Base-by-base conservation (phyloP, 768 basidiomycete species). In the Leccinum uliginosum region DNA sequence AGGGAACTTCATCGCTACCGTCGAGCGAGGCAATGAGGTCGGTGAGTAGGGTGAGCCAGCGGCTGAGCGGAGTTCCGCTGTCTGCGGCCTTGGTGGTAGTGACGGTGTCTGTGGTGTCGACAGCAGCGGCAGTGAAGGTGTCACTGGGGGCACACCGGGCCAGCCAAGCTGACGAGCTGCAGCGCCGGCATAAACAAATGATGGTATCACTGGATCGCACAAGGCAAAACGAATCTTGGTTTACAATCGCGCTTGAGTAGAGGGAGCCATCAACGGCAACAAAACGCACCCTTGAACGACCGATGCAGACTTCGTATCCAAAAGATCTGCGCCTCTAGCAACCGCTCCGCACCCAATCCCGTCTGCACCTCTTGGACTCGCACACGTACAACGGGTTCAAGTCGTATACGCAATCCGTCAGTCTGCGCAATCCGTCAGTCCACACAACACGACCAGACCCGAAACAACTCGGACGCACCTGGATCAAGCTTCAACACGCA, bases 341-440 rank as follows among this genome's bases (percentile, higher is more conserved):
- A 73, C 44, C 85, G 81, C 65, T 97, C 94, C 2, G 92, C 93
- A 2, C 95, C 96, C 56, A 79, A 74, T 46, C 89, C 80, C 3
- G 85, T 89, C 67, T 94, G 87, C 0, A 91, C 84, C 74, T 87
- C 73, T 96, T 96, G 15, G 94, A 84, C 68, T 98, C 96, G 64
- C 93, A 98, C 15, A 98, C 90, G 72, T 96, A 98, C 35, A 95
- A 76, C 0, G 92, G 79, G 64, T 96, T 94, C 29, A 98, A 73
- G 57, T 94, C 91, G 61, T 92, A 95, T 96, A 61, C 0, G 14
- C 48, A 35, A 44, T 2, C 47, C 5, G 11, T 29, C 45, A 44
- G 62, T 92, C 96, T 95, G 62, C 0, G 15, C 49, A 34, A 43
- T 2, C 46, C 3, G 12, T 29, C 46, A 44, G 35, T 38, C 14